Percentiles rank a stretch among this genome's conserved stretches.
These are phyloP conservation scores for Raddia distichophylla DNA, from an alignment of 176 grass and related monocot species.

Conservation along the genomic window DNA sequence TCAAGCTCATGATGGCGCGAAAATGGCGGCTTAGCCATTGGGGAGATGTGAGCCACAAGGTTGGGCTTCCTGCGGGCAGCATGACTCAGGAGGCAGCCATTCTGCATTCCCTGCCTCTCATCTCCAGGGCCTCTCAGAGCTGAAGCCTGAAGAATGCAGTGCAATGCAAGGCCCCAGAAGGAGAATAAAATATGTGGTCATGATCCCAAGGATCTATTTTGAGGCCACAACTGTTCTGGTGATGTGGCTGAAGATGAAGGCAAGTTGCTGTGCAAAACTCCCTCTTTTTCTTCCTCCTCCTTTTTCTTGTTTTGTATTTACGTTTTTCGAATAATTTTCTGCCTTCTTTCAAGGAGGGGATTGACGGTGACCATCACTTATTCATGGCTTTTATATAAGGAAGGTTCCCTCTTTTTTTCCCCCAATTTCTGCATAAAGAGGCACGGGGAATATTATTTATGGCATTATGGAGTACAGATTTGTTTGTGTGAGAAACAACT, in stretches of 20 bases:
- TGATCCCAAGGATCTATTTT: constrained; percentile 44
- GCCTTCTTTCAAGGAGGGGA: background rate
- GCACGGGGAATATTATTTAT: background rate
- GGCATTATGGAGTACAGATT: background rate
- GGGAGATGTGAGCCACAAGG: constrained; percentile 30
- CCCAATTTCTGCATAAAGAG: background rate
- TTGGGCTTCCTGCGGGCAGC: background rate
- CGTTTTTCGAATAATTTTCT: background rate
- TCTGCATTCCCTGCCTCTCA: constrained; percentile 22
- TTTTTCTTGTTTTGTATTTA: background rate
- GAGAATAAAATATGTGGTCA: constrained; percentile 41
- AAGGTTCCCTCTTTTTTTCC: background rate
- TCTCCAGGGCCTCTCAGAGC: background rate
- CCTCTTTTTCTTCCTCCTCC: background rate
- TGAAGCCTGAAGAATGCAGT: background rate
- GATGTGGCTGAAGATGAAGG: constrained; percentile 20
- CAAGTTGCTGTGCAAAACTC: background rate
- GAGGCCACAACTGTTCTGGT: constrained; percentile 28
- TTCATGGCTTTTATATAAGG: background rate
- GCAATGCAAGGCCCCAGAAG: constrained; percentile 13
- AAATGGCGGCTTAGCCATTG: constrained; percentile 15
- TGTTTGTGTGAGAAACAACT: background rate
- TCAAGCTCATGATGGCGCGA: constrained; percentile 10
- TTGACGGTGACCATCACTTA: background rate
- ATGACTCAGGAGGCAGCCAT: background rate